phyloP scores from a whole-genome alignment of 208 protist species.

The Angomonas desouzai region DNA sequence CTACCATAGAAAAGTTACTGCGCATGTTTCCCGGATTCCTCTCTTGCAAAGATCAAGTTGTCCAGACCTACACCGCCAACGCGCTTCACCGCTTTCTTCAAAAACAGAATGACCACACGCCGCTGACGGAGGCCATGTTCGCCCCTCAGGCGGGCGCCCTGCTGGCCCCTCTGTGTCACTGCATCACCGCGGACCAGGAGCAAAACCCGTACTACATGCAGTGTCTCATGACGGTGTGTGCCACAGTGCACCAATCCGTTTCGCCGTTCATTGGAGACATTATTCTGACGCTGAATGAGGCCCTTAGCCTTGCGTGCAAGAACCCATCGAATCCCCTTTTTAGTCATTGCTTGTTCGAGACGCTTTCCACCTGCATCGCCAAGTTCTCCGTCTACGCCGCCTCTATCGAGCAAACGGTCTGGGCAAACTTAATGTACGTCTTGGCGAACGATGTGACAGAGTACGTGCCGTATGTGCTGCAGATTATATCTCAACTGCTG shows the following conservation, averaged over 20 bases:
- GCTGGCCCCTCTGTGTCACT: conserved; percentile 84
- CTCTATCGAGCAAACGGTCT: conserved; percentile 83
- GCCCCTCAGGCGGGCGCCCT: conserved; percentile 42
- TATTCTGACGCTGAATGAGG: conserved; percentile 37
- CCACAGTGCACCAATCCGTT: conserved; percentile 37
- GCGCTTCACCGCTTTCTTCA: conserved; percentile 89
- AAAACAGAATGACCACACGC: conserved; percentile 19
- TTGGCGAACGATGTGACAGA: conserved; percentile 91
- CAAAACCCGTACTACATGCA: conserved; percentile 93
- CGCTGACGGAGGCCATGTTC: conserved; percentile 46
- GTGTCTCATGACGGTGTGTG: conserved; percentile 80
- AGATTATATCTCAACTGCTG: conserved; percentile 94
- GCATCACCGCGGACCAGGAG: conserved; percentile 32
- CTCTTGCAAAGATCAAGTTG: conserved; percentile 58
- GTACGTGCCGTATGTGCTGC: conserved; percentile 96
- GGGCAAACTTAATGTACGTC: conserved; percentile 82
- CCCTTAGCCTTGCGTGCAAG: conserved; percentile 57
- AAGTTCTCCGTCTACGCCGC: conserved; percentile 26
- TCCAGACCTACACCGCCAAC: conserved; percentile 93
- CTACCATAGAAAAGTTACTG: conserved; percentile 50
- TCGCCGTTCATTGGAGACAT: conserved; percentile 58
- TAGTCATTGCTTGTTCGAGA: conserved; percentile 97
- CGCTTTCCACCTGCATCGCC: conserved; percentile 89
- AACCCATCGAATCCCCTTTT: conserved; percentile 95
- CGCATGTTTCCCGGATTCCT: conserved; percentile 68